Conservation (phyloP, 331 rosid species). For the Pyracantha coccinea region DNA sequence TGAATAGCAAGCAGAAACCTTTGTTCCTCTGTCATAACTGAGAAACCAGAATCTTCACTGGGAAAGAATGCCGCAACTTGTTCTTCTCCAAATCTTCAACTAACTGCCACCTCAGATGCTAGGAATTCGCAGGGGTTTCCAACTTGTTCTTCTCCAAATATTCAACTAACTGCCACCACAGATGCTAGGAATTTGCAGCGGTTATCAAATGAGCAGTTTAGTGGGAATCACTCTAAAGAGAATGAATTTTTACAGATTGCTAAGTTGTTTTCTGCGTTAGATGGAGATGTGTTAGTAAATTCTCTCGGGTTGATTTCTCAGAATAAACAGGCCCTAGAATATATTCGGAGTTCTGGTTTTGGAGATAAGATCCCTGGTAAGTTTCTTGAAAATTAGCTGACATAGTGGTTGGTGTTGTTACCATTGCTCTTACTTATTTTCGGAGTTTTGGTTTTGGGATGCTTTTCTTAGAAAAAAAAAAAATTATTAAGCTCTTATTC, state of each 20-base stretch:
- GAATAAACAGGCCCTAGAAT: slow-evolving; percentile 33
- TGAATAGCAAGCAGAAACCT: not conserved
- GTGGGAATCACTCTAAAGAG: slow-evolving; percentile 15
- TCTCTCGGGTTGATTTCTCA: slow-evolving; percentile 32
- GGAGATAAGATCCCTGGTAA: slow-evolving; percentile 23
- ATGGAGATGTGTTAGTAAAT: slow-evolving; percentile 25
- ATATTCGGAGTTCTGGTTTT: slow-evolving; percentile 31
- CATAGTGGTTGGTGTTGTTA: not conserved
- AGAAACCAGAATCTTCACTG: slow-evolving; percentile 11
- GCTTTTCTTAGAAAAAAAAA: not conserved
- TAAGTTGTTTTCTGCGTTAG: slow-evolving; percentile 23
- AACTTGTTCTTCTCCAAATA: slow-evolving; percentile 6
- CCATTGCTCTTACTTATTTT: not conserved
- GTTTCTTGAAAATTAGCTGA: not conserved
- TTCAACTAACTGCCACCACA: slow-evolving; percentile 1
- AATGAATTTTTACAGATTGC: slow-evolving; percentile 27
- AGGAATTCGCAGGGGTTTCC: slow-evolving; percentile 15
- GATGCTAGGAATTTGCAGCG: slow-evolving; percentile 20
- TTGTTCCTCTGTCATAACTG: slow-evolving; percentile 1
- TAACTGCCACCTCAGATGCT: slow-evolving; percentile 8
- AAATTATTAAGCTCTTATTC: not conserved
- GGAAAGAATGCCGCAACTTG: not conserved
- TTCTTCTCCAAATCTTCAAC: slow-evolving; percentile 19
- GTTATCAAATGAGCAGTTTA: slow-evolving; percentile 11
- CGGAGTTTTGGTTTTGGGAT: not conserved